A percentile compares a stretch with the other conserved stretches of the same genome.
phyloP scores from a whole-genome alignment of 306 rosid species.

The Quercus ilex region DNA sequence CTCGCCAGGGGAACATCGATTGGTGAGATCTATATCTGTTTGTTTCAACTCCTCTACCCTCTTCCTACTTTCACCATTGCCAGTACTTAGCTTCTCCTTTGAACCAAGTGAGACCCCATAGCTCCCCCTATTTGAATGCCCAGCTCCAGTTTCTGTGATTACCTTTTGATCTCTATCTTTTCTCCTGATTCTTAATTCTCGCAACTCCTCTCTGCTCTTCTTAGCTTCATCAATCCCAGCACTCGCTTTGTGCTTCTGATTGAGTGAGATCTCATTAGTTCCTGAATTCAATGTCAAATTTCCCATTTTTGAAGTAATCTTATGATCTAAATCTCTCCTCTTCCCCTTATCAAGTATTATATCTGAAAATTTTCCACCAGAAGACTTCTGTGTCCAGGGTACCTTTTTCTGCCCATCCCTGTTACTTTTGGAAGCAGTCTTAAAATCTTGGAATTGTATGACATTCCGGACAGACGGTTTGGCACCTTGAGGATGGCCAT shows the following conservation, averaged over 20 bases:
- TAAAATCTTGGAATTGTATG: constrained; percentile 33
- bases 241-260: constrained; percentile 29
- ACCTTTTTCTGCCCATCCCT: constrained; percentile 35
- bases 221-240: constrained; percentile 26
- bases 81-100: constrained; percentile 26
- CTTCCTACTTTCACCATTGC: constrained; percentile 31
- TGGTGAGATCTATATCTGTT: constrained; percentile 29
- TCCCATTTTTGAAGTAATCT: constrained; percentile 29
- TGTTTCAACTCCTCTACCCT: constrained; percentile 28
- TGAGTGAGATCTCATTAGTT: constrained; percentile 25
- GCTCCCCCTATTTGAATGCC: constrained; percentile 29
- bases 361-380: constrained; percentile 33
- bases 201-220: constrained; percentile 35
- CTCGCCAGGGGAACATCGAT: constrained; percentile 22
- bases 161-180: constrained; percentile 36
- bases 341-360: constrained; percentile 35
- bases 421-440: constrained; percentile 31
- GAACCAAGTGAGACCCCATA: constrained; percentile 32
- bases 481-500: constrained; percentile 23
- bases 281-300: constrained; percentile 30
- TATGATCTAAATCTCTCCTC: constrained; percentile 23
- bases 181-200: constrained; percentile 32
- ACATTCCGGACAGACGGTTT: constrained; percentile 31
- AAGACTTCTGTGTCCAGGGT: constrained; percentile 33
- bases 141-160: constrained; percentile 25